Base-by-base conservation (phyloP, 306 rosid genomes). In the Fragaria ananassa region DNA sequence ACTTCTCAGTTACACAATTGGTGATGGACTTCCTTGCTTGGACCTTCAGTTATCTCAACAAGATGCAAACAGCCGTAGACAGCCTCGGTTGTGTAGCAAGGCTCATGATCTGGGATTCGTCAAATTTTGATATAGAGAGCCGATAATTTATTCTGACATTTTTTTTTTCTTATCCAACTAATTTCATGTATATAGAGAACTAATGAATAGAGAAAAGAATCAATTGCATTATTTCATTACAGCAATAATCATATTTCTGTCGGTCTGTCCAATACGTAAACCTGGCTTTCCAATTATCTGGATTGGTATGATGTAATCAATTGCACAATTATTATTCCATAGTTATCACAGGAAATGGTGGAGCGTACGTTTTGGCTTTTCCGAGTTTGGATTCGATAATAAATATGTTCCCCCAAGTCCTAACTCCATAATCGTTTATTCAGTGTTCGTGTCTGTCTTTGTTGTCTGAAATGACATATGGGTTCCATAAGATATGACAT, bases 1-100 rank as follows among this genome's bases (percentile, higher is more conserved):
- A 88, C 97, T 78, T 85, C 99, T 63, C 97, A 92, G 85, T 86
- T 95, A 85, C 87, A 89, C 71, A 86, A 89, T 85, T 95, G 99
- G 99, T 95, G 72, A 80, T 74, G 44, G 54, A 73, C 13, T 6
- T 67, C 11, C 7, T 8, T 8, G 47, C 34, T 27, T n/a, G 17
- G 27, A 67, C 76, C 25, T 42, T 27, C 69, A 44, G 77, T 74
- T 60, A 60, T 45, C 57, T 44, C 56, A 6, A 42, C 58, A 44
- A 60, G 4, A 6, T n/a, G 76, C 35, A n/a, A 7, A 53, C 50
- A 74, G 27, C 56, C 58, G 7, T 44, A 9, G 68, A 44, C 68
- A 35, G 18, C 8, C 56, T 41, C 17, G 19, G 4, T 50, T 72
- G 60, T 37, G 39, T 56, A 21, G 41, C 11, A 17, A 15, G 56